Evolutionary conservation across 177 flowering plant species (phyloP).

Genomic region (Vitis hybrid): DNA sequence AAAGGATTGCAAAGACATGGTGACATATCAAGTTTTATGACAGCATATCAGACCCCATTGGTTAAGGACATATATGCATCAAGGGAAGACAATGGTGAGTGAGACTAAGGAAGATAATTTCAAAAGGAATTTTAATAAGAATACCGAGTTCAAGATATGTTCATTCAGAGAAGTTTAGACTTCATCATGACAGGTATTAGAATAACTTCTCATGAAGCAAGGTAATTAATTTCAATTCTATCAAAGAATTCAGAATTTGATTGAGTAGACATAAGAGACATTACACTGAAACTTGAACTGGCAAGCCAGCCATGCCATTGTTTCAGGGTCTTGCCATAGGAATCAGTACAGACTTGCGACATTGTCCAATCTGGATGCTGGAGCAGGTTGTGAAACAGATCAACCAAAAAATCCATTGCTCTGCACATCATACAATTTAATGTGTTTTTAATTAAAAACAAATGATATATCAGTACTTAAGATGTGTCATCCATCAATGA

Average conservation of each 20-base stretch:
- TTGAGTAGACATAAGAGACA: constrained; percentile 16
- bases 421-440: constrained; percentile 37
- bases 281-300: constrained; percentile 88
- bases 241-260: neutral
- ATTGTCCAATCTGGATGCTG: constrained; percentile 86
- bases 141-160: too few relatives aligned
- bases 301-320: constrained; percentile 82
- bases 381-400: constrained; percentile 72
- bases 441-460: neutral
- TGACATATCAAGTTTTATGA: neutral
- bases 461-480: too few relatives aligned
- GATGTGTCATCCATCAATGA: too few relatives aligned
- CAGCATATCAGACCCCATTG: neutral
- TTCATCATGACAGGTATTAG: neutral
- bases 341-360: constrained; percentile 77
- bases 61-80: too few relatives aligned
- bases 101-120: too few relatives aligned
- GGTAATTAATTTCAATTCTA: neutral
- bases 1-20: neutral
- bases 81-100: neutral
- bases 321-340: constrained; percentile 83
- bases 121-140: too few relatives aligned
- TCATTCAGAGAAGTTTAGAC: neutral
- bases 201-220: neutral
- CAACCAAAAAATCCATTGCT: constrained; percentile 94